Conservation (phyloP, 139 green algal genomes). For the Trebouxia sp. region DNA sequence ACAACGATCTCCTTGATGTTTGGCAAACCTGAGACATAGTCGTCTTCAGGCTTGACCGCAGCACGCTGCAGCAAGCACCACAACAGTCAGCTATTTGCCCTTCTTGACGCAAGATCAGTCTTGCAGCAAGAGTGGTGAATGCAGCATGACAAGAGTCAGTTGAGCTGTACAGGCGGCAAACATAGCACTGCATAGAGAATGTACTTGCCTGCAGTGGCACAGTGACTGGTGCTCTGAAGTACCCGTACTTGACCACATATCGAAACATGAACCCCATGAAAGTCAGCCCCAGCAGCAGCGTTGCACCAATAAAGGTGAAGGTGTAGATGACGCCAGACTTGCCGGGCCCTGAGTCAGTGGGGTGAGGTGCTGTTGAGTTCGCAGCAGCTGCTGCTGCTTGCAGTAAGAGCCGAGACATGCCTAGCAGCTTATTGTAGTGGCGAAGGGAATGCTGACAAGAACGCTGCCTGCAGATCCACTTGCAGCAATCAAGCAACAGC, state of each 20-base stretch:
- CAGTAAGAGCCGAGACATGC: background rate
- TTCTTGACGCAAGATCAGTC: too few species aligned
- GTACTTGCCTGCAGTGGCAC: background rate
- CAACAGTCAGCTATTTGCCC: too few species aligned
- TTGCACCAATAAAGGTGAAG: conserved; percentile 4
- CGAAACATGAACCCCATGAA: background rate
- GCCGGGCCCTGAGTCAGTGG: background rate
- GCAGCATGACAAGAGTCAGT: background rate
- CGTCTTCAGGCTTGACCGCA: background rate
- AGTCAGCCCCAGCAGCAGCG: background rate
- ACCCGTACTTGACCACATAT: conserved; percentile 11
- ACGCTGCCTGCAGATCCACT: too few species aligned
- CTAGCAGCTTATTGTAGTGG: too few species aligned
- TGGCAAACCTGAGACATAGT: background rate
- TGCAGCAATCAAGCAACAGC: too few species aligned
- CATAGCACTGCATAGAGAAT: background rate
- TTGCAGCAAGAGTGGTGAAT: too few species aligned
- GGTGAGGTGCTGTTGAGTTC: background rate
- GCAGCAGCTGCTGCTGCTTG: background rate
- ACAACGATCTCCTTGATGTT: conserved; percentile 21
- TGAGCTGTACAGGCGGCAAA: background rate
- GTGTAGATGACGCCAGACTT: conserved; percentile 1
- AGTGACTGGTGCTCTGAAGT: background rate
- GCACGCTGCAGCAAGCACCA: background rate
- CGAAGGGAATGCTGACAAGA: too few species aligned